phyloP scores from a whole-genome alignment of 2,329 filamentous ascomycete genomes.

The Apiospora rasikravindrae region DNA sequence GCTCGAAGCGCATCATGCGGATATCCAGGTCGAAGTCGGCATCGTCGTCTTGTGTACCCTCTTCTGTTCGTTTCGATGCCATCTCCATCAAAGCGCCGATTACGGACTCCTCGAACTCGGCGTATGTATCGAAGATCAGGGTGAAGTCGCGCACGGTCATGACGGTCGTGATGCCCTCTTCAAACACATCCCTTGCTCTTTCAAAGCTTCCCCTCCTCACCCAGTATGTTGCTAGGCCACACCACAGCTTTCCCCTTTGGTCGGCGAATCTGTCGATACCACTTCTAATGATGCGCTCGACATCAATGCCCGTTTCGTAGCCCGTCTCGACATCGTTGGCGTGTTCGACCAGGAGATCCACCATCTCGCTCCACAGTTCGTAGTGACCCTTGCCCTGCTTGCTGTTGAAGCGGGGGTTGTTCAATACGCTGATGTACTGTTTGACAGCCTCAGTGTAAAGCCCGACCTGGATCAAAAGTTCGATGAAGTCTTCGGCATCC shows the following conservation, averaged over 20 bases:
- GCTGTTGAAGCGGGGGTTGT: slow-evolving; percentile 88
- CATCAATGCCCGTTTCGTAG: slow-evolving; percentile 82
- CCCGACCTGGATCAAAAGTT: slow-evolving; percentile 79
- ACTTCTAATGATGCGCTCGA: slow-evolving; percentile 90
- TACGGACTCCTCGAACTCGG: slow-evolving; percentile 95
- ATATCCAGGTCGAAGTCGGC: slow-evolving; percentile 95
- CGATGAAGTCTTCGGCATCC: slow-evolving; percentile 93
- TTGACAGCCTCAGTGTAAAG: slow-evolving; percentile 91
- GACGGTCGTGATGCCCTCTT: slow-evolving; percentile 95
- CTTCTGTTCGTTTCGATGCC: slow-evolving; percentile 78
- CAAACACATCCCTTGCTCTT: slow-evolving; percentile 88
- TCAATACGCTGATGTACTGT: slow-evolving; percentile 89
- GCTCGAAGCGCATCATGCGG: slow-evolving; percentile 96
- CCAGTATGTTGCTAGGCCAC: slow-evolving; percentile 94
- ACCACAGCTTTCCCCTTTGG: slow-evolving; percentile 94
- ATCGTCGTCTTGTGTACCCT: slow-evolving; percentile 77
- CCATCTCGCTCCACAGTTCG: slow-evolving; percentile 97
- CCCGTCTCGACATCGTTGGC: slow-evolving; percentile 84
- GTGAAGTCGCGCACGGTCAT: slow-evolving; percentile 99
- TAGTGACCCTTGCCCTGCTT: slow-evolving; percentile 95
- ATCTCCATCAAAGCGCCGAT: slow-evolving; percentile 91
- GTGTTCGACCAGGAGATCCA: slow-evolving; percentile 90
- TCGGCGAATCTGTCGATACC: slow-evolving; percentile 91
- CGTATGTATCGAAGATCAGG: slow-evolving; percentile 93
- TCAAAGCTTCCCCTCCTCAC: slow-evolving; percentile 93